Evolutionary conservation across 2,329 filamentous ascomycete species (phyloP).

Genomic region (Neofusicoccum laricinum): DNA sequence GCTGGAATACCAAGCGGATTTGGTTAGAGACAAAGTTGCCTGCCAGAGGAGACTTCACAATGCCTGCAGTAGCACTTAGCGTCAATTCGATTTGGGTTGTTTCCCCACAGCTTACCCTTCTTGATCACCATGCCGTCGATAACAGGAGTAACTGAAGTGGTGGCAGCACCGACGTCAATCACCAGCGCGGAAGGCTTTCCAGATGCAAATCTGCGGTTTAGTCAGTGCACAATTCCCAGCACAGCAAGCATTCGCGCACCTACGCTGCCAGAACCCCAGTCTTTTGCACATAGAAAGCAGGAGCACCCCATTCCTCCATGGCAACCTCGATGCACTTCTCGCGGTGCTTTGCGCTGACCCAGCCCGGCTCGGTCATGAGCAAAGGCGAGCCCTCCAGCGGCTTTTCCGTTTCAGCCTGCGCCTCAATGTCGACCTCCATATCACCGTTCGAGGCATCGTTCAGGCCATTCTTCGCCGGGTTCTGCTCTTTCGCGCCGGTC

Average conservation of each 20-base stretch:
- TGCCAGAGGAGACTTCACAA: conserved; percentile 79
- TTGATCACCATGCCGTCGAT: conserved; percentile 94
- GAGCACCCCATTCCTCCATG: conserved; percentile 95
- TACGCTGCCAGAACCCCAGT: conserved; percentile 82
- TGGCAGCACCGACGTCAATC: conserved; percentile 85
- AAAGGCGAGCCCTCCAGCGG: conserved; percentile 85
- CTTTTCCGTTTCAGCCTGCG: conserved; percentile 63
- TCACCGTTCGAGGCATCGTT: conserved; percentile 64
- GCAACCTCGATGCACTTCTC: conserved; percentile 95
- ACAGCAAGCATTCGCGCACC: conserved; percentile 24
- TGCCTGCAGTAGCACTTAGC: conserved; percentile 45
- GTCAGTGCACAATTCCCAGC: neutral
- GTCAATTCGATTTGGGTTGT: neutral
- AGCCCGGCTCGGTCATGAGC: conserved; percentile 89
- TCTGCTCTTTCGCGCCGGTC: conserved; percentile 69
- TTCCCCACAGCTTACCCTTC: conserved; percentile 48
- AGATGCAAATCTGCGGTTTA: conserved; percentile 65
- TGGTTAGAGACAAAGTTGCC: conserved; percentile 90
- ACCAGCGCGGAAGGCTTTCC: conserved; percentile 93
- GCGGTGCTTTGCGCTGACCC: conserved; percentile 82
- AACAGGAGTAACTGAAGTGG: conserved; percentile 83
- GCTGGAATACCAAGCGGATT: conserved; percentile 74
- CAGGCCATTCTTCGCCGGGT: conserved; percentile 72
- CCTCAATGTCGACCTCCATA: conserved; percentile 61
- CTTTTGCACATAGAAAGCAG: conserved; percentile 89